These are phyloP conservation scores for Solanum gandarillasii DNA, from an alignment of 257 asterid species.

Conservation along the genomic window DNA sequence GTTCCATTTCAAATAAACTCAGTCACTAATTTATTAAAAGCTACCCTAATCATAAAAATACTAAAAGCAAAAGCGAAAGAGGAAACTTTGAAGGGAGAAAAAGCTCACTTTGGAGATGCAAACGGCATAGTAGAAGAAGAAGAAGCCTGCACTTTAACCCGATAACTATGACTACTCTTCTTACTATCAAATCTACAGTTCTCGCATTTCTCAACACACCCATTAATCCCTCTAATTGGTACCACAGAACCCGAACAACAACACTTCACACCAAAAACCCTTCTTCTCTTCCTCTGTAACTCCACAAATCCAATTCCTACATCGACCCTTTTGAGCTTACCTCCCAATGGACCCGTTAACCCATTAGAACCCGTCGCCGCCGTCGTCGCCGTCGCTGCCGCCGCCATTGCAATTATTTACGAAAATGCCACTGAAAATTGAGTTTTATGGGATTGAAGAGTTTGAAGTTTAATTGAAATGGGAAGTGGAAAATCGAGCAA, in stretches of 20 bases:
- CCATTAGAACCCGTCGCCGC: constrained; percentile 58
- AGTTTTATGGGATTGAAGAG: neutral
- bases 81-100: neutral
- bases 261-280: constrained; percentile 21
- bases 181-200: constrained; percentile 38
- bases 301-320: constrained; percentile 23
- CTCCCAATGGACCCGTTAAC: constrained; percentile 34
- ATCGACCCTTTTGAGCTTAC: constrained; percentile 22
- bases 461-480: neutral
- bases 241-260: constrained; percentile 32
- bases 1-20: no score
- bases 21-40: no score
- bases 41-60: neutral
- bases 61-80: neutral
- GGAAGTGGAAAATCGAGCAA: neutral
- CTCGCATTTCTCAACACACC: constrained; percentile 32
- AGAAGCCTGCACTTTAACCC: constrained; percentile 22
- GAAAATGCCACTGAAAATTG: constrained; percentile 9
- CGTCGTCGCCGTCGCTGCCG: neutral
- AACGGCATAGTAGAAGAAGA: constrained; percentile 41
- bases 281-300: constrained; percentile 37
- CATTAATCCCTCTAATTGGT: constrained; percentile 3
- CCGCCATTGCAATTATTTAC: constrained; percentile 9
- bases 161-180: neutral
- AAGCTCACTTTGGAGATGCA: constrained; percentile 43